Base-by-base conservation (phyloP, 768 basidiomycete species). In the Tremella yokohamensis region DNA sequence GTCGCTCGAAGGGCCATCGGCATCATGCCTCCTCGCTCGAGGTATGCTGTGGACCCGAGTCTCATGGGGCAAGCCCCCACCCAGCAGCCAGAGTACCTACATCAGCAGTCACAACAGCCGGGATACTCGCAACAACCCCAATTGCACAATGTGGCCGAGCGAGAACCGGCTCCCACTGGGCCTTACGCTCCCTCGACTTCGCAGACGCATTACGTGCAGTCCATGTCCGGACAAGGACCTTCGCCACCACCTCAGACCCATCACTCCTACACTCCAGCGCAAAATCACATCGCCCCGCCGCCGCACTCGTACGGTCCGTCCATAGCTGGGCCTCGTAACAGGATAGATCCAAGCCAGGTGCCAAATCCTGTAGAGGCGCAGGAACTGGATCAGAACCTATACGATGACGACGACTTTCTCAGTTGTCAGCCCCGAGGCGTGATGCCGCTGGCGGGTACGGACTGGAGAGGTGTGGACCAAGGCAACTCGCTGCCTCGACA, bases 401-500 rank as follows among this genome's bases (percentile, higher is more conserved):
- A 88, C 85, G 85, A 88, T 68, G 79, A 83, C 19, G 82, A 87
- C 65, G 79, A 82, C 39, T 90, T 85, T 64, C 80, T 83, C 79
- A 85, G 84, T 8, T 78, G 86, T 22, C 81, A 83, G 13, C 82
- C 82, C 0, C 78, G 79, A 38, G 86, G 85, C 65, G 58, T 79
- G 12, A 84, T 84, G 0, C 96, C 94, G 0, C 79, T 90, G 15
- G 85, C 87, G n/a, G 90, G 88, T 6, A 87, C 90, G 0, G 89
- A 94, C 66, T 94, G 84, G 66, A 79, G 86, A 56, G 85, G 89
- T n/a, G 82, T 97, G 57, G 94, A 99, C 79, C 91, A 98, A 82
- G 86, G 94, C 57, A 97, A 94, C 77, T 88, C 91, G 2, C 89
- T 88, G 13, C 96, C 96, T 8, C 88, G 88, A 69, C 90, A 88